Evolutionary conservation across 2,329 filamentous ascomycete species (phyloP), one percentile per base, ranked within the genome.

Genomic region (Aureobasidium sp.): DNA sequence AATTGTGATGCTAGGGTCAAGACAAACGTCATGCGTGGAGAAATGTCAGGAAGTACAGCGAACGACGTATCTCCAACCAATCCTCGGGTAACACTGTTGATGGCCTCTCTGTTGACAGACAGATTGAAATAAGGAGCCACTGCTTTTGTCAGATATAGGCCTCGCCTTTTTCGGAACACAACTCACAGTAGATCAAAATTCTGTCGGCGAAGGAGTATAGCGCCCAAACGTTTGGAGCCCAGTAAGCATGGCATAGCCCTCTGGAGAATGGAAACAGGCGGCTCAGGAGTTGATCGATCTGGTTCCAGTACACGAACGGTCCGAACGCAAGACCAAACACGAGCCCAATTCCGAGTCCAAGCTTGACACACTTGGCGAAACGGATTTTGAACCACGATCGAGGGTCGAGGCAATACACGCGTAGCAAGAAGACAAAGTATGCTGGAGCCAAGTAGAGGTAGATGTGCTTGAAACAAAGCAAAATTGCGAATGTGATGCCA

Each of bases 171-270:
- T 3, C 20, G 39, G 20, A 31, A 27, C 15, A 5, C 4, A 15
- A 76, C 86, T 73, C 78, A 95, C 91, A 76, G 68, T 86, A 84
- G 64, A 99, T 96, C 67, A 99, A 73, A 8, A 91, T 76, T 59
- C 94, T 83, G 71, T 99, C 94, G 1, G 83, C 78, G 72, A 97
- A 96, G 0, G 94, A 97, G 76, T 99, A 99, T 72, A 97, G 83
- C 0, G 94, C 93, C 94, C 94, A 99, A 1, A 96, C 79, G 68
- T 99, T 99, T 0, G 94, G 92, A 14, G 94, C 94, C 94, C 94
- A 99, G 74, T 99, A 99, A 0, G 94, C 94, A 77, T 99, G 94
- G 72, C 93, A 97, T 5, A 99, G 79, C 0, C 94, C 94, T 64
- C 94, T 83, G 0, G 91, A 91, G 74, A 99, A 99, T 0, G 94